Evolutionary conservation across 1,284 basidiomycete species (phyloP).

Genomic region (Mycosarcoma mackinlayi): DNA sequence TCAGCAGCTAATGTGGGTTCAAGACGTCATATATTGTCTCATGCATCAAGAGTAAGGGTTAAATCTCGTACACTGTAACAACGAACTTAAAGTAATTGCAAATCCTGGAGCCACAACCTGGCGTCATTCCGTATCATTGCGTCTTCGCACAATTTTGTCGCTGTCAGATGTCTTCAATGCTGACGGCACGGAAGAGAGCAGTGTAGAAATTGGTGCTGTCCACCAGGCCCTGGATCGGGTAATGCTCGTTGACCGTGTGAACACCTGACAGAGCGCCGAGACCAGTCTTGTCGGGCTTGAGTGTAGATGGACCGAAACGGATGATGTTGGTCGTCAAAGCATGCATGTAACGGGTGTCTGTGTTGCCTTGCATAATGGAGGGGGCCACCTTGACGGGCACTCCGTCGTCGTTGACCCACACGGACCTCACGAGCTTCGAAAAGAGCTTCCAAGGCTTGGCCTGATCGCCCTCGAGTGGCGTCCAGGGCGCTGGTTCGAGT

Average conservation of each 20-base stretch:
- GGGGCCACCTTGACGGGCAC: constrained; percentile 71
- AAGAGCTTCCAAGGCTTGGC: constrained; percentile 71
- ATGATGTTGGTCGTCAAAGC: constrained; percentile 73
- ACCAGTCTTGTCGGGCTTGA: constrained; percentile 65
- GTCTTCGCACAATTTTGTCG: background rate
- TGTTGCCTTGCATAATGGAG: constrained; percentile 72
- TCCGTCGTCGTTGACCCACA: constrained; percentile 68
- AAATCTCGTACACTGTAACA: background rate
- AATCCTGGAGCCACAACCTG: background rate
- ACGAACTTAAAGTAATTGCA: no score
- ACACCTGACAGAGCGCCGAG: constrained; percentile 70
- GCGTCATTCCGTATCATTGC: no score
- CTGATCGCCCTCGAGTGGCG: constrained; percentile 71
- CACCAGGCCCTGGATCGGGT: constrained; percentile 68
- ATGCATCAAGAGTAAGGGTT: no score
- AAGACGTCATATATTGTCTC: background rate
- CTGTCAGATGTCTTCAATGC: constrained; percentile 56
- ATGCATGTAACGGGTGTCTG: constrained; percentile 71
- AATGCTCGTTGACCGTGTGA: constrained; percentile 78
- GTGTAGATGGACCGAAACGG: constrained; percentile 70
- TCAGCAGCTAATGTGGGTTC: constrained; percentile 5
- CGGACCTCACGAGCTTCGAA: constrained; percentile 72
- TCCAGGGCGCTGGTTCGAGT: constrained; percentile 74
- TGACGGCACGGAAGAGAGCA: constrained; percentile 70
- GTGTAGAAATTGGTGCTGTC: constrained; percentile 71